Base-by-base conservation (phyloP, 768 basidiomycete genomes). In the Kwoniella mangroviensis region DNA sequence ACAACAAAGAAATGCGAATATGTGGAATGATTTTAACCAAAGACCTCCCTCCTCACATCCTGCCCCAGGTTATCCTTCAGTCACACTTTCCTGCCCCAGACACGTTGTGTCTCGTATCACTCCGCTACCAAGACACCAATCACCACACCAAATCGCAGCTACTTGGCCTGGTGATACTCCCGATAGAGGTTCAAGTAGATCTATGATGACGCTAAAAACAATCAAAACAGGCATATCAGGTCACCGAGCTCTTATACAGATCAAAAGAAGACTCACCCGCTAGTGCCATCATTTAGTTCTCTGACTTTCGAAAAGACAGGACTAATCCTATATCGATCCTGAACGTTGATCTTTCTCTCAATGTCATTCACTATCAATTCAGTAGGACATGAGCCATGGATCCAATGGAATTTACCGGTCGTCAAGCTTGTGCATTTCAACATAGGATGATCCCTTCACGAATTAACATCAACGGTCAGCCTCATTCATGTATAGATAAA, bases 91-190 rank as follows among this genome's bases (percentile, higher is more conserved):
- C 4, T 24, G 10, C 2, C 45, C 55, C 13, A 42, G 10, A 57
- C 65, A 58, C 15, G 15, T 4, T 2, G 79, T 80, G 34, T 69
- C 63, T 4, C 42, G 71, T 59, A 97, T 94, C 6, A 86, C 83
- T 41, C 93, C 94, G 77, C 90, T 91, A 2, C 94, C 94, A 40
- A 96, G 85, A 82, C 93, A 94, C 89, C 90, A 90, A 55, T 89
- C 86, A 2, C 85, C 88, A 66, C 89, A 86, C 82, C 89, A 97
- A 2, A 96, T 73, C 0, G 88, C 89, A 6, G 89, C 90, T 34
- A 91, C 87, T 82, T 98, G 95, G 1, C 95, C 95, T 0, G 89
- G 87, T 0, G 92, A 86, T 17, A 94, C 88, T 6, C 89, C 90
- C 52, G 87, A 87, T 59, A 91, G 85, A 0, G 90, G 88, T 43